Percentiles rank a stretch among this genome's conserved stretches.
Evolutionary conservation across 352 stramenopile genomes (phyloP).

Genomic region (Phytopythium mirpurense): DNA sequence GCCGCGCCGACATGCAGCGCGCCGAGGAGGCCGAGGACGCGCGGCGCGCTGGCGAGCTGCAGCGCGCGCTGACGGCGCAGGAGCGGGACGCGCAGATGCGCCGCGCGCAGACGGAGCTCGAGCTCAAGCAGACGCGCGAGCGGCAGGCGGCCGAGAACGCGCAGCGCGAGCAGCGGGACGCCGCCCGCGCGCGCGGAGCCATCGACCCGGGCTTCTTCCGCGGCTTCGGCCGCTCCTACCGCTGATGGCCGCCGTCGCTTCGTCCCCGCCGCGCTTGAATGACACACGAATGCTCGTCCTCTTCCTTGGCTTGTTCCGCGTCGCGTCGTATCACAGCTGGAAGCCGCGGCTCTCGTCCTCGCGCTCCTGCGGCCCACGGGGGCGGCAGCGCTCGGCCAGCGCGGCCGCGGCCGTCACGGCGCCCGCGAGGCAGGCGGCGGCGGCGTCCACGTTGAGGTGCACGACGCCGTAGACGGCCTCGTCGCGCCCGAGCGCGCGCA

Average conservation of each 20-base stretch:
- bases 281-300: too few relatives aligned
- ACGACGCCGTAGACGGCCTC: slow-evolving; percentile 3
- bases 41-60: slow-evolving; percentile 28
- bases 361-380: too few relatives aligned
- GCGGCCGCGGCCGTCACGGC: slow-evolving; percentile 1
- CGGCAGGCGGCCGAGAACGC: slow-evolving; percentile 43
- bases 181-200: slow-evolving; percentile 43
- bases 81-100: slow-evolving; percentile 46
- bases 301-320: too few relatives aligned
- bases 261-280: too few relatives aligned
- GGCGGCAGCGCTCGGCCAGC: not conserved
- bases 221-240: slow-evolving; percentile 69
- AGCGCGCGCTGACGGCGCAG: slow-evolving; percentile 40
- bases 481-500: not conserved
- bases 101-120: slow-evolving; percentile 43
- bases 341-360: not conserved
- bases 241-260: slow-evolving; percentile 16
- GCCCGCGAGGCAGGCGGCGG: not conserved
- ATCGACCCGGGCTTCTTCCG: slow-evolving; percentile 77
- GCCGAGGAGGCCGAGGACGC: slow-evolving; percentile 32
- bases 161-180: slow-evolving; percentile 50
- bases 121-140: slow-evolving; percentile 41
- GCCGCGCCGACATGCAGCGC: slow-evolving; percentile 26
- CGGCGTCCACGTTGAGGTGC: slow-evolving; percentile 4
- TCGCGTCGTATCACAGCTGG: not conserved